Conservation (phyloP, 192 early-diverging fungal species). For the Dissophora globulifera region DNA sequence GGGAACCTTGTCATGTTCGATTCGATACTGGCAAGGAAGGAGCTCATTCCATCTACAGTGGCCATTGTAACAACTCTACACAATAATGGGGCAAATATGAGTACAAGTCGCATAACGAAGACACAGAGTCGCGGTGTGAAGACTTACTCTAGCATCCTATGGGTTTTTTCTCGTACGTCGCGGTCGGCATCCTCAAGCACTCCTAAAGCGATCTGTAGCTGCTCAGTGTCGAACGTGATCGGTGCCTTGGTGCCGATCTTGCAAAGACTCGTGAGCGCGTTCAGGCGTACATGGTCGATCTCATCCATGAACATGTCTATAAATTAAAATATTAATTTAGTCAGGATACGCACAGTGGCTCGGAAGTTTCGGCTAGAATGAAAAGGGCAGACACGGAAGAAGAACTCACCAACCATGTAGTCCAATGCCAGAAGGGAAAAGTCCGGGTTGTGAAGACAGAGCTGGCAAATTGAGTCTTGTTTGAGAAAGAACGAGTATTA, state of each 20-base stretch:
- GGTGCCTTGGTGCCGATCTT: slow-evolving; percentile 69
- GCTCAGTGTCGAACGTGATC: slow-evolving; percentile 75
- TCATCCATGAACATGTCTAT: slow-evolving; percentile 99
- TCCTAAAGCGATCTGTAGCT: slow-evolving; percentile 76
- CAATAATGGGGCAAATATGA: too few species aligned
- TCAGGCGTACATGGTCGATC: slow-evolving; percentile 83
- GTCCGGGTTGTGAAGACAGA: slow-evolving; percentile 73
- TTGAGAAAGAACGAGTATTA: too few species aligned
- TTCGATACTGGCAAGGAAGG: slow-evolving; percentile 67
- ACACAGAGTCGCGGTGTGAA: too few species aligned
- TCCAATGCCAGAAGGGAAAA: slow-evolving; percentile 82
- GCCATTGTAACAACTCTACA: slow-evolving; percentile 62
- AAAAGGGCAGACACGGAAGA: too few species aligned
- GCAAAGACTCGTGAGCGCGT: slow-evolving; percentile 79
- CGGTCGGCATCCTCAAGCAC: slow-evolving; percentile 82
- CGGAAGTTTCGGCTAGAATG: too few species aligned
- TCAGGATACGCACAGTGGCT: too few species aligned
- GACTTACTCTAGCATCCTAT: slow-evolving; percentile 78
- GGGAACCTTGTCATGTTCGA: slow-evolving; percentile 73
- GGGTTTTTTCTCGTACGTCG: slow-evolving; percentile 74
- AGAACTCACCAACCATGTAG: slow-evolving; percentile 81
- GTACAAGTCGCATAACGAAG: too few species aligned
- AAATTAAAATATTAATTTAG: too few species aligned
- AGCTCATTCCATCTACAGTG: slow-evolving; percentile 54
- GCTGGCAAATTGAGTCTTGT: slow-evolving; percentile 81